Evolutionary conservation across 768 basidiomycete species (phyloP), one percentile per base, ranked within the genome.

Genomic region (Royoungia palumana): DNA sequence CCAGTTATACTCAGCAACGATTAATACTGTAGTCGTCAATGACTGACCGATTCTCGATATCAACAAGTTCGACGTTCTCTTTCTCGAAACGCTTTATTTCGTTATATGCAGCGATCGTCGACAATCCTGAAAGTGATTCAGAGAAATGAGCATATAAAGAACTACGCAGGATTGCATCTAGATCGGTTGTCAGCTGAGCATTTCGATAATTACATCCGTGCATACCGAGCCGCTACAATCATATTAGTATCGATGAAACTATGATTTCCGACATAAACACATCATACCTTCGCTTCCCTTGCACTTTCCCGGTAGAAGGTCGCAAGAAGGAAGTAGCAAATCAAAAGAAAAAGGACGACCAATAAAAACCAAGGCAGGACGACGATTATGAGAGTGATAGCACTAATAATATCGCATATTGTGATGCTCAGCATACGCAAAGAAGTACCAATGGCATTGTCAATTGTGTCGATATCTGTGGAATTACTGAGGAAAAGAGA

Each of bases 131-230:
- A 11, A 96, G 73, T 27, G 87, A 89, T 70, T 96, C 94, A 4
- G 90, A 89, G 68, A 96, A 96, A 62, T 94, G 92, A 1, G 91
- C 84, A 64, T 96, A 96, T 14, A 97, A 70, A 0, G 86, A 84
- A 1, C 89, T 88, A 21, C 93, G 82, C 25, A 96, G 67, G 19
- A 95, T 76, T 21, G 90, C 83, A 71, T 95, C 91, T 81, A 24
- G 28, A 34, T 28, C 20, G 24, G 13, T 16, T 32, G 32, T 32
- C 32, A 32, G 32, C 6, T 16, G 14, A 32, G 16, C 5, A 16
- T 14, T 16, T 6, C 32, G 16, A 32, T 14, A 14, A 16, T 32
- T 32, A 6, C 16, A 32, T 32, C 9, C 11, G 37, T 35, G 50
- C 50, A 49, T 67, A 78, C 80, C 81, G 34, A 86, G 74, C 38